Evolutionary conservation across 1,284 basidiomycete species (phyloP).

Genomic region (Ganoderma multipileum): DNA sequence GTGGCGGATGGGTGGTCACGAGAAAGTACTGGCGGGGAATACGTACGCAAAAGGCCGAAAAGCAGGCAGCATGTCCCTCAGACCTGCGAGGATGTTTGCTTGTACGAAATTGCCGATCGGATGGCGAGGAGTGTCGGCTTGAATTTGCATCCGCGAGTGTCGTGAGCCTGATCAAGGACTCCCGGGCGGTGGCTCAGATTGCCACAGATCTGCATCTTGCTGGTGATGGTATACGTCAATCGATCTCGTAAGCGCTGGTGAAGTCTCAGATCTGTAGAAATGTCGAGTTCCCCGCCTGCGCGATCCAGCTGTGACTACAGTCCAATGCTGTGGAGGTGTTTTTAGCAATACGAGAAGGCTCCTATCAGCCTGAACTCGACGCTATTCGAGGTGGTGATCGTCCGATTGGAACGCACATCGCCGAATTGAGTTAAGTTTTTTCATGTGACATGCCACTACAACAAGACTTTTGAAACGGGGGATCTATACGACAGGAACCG

Average conservation of each 20-base stretch:
- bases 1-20: background rate
- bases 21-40: background rate
- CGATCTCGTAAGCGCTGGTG: background rate
- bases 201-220: background rate
- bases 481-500: background rate
- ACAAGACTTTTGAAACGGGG: constrained; percentile 1
- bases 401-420: background rate
- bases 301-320: too few species aligned
- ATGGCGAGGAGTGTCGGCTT: background rate
- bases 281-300: too few species aligned
- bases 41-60: background rate
- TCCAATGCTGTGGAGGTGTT: too few species aligned
- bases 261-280: background rate
- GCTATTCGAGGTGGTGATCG: background rate
- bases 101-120: background rate
- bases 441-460: background rate
- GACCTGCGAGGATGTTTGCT: background rate
- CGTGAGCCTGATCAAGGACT: too few species aligned
- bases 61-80: too few species aligned
- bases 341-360: background rate
- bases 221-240: background rate
- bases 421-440: background rate
- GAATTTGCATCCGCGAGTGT: background rate
- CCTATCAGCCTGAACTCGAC: background rate
- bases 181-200: too few species aligned